Evolutionary conservation across 345 rosid genomes (phyloP).

Genomic region (Mallotus nudiflorus): DNA sequence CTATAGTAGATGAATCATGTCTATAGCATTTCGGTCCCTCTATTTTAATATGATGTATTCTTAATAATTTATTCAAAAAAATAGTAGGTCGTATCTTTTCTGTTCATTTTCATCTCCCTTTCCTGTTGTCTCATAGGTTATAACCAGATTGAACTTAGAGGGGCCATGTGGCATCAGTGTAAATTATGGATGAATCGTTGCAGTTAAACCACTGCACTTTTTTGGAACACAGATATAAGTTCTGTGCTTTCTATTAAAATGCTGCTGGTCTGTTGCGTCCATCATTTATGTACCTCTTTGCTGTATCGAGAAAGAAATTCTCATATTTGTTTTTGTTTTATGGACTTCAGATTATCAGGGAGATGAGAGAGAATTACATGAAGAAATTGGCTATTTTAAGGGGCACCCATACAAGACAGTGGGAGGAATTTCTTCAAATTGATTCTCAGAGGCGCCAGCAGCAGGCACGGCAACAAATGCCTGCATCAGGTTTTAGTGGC

Average conservation of each 20-base stretch:
- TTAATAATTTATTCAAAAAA: background rate
- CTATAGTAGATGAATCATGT: background rate
- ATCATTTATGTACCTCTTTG: slow-evolving; percentile 2
- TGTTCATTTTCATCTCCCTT: background rate
- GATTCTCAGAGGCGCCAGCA: slow-evolving; percentile 81
- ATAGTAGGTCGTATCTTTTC: background rate
- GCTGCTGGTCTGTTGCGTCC: slow-evolving; percentile 1
- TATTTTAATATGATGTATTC: background rate
- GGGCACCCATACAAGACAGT: slow-evolving; percentile 64
- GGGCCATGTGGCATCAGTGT: slow-evolving; percentile 11
- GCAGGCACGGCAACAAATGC: slow-evolving; percentile 59
- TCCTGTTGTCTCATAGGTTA: background rate
- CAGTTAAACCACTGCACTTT: background rate
- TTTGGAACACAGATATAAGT: background rate
- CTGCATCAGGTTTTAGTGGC: slow-evolving; percentile 57
- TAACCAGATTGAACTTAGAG: slow-evolving; percentile 16
- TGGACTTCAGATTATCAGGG: slow-evolving; percentile 74
- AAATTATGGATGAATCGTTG: background rate
- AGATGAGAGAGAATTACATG: slow-evolving; percentile 82
- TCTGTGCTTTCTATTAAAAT: slow-evolving; percentile 7
- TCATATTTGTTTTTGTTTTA: slow-evolving; percentile 28
- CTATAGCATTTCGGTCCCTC: background rate
- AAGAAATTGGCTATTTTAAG: slow-evolving; percentile 67
- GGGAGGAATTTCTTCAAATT: slow-evolving; percentile 85
- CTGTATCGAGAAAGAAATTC: slow-evolving; percentile 24